Evolutionary conservation across 345 rosid genomes (phyloP).

Genomic region (Eucalyptus leucophloia): DNA sequence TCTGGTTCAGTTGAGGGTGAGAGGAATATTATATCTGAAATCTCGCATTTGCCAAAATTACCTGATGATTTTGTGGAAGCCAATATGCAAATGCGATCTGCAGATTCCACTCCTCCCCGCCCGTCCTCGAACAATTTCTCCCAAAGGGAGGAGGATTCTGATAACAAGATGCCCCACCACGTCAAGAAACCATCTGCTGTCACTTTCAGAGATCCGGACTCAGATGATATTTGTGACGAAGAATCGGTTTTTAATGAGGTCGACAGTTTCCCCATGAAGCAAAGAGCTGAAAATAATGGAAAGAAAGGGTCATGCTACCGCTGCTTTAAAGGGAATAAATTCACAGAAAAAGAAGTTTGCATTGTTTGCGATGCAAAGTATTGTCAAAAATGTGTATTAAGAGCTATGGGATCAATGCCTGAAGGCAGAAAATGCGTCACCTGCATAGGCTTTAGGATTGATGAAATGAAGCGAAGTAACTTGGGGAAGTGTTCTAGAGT

Average conservation of each 20-base stretch:
- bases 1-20: neutral
- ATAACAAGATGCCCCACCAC: slow-evolving; percentile 11
- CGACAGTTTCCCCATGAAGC: slow-evolving; percentile 16
- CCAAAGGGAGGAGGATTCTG: slow-evolving; percentile 16
- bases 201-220: slow-evolving; percentile 42
- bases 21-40: neutral
- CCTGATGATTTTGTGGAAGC: neutral
- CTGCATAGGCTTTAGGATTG: slow-evolving; percentile 62
- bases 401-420: slow-evolving; percentile 88
- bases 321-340: slow-evolving; percentile 50
- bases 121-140: no score
- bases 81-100: neutral
- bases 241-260: slow-evolving; percentile 5
- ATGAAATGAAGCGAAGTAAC: slow-evolving; percentile 41
- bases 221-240: slow-evolving; percentile 11
- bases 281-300: slow-evolving; percentile 40
- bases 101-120: slow-evolving; percentile 8
- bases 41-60: neutral
- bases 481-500: slow-evolving; percentile 55
- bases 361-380: slow-evolving; percentile 81
- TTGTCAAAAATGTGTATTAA: slow-evolving; percentile 53
- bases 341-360: slow-evolving; percentile 67
- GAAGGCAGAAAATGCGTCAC: slow-evolving; percentile 81
- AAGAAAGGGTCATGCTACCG: slow-evolving; percentile 73
- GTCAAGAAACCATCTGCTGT: slow-evolving; percentile 30